Evolutionary conservation across 208 protist genomes (phyloP).

Genomic region (Acanthamoeba castellanii): DNA sequence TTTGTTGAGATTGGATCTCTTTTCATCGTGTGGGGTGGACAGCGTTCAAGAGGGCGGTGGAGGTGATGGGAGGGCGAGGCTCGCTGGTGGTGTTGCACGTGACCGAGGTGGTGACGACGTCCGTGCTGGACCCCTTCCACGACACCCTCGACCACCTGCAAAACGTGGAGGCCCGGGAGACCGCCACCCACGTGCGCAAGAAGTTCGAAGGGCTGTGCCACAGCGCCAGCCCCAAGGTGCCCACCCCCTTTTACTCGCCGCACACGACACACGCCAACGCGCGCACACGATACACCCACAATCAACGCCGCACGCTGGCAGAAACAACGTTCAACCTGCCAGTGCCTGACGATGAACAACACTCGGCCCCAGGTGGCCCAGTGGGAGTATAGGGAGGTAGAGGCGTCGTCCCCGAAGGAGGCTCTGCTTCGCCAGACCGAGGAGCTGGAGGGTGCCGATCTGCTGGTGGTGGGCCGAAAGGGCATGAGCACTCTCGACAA

Average conservation of each 20-base stretch:
- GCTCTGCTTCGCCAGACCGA: neutral
- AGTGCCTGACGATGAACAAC: neutral
- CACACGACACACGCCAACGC: neutral
- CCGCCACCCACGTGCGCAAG: neutral
- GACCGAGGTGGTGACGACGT: slow-evolving; percentile 39
- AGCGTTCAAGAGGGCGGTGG: slow-evolving; percentile 14
- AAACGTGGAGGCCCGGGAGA: slow-evolving; percentile 48
- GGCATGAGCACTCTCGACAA: slow-evolving; percentile 43
- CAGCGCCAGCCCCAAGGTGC: neutral
- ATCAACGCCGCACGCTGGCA: too few relatives aligned
- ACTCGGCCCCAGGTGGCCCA: neutral
- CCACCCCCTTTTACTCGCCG: neutral
- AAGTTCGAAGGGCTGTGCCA: slow-evolving; percentile 36
- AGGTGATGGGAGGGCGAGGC: neutral
- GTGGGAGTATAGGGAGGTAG: slow-evolving; percentile 24
- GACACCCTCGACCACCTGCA: slow-evolving; percentile 63
- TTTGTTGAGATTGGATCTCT: neutral
- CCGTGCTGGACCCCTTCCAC: slow-evolving; percentile 49
- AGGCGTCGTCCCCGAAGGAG: neutral
- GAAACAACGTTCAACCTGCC: neutral
- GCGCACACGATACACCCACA: neutral
- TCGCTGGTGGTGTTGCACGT: slow-evolving; percentile 35
- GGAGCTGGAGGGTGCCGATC: neutral
- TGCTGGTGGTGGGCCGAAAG: slow-evolving; percentile 2
- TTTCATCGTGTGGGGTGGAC: neutral